A percentile compares a stretch with the other conserved stretches of the same genome.
These are phyloP conservation scores for Hemisphaericaspora lyxosophila DNA, from an alignment of 1,139 yeast species.

Conservation along the genomic window DNA sequence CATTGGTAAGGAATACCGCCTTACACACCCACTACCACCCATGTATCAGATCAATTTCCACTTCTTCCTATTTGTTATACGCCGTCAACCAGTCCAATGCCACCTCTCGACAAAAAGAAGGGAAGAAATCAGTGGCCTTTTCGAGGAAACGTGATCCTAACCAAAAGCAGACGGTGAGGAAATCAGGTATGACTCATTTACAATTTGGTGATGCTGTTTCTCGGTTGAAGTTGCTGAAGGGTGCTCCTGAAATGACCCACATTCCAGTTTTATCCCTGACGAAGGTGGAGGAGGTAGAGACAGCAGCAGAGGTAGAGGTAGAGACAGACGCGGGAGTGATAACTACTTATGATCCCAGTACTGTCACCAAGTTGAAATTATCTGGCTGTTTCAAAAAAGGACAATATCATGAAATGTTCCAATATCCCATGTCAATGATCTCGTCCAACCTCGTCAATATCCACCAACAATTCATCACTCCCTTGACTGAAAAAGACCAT, in stretches of 20 bases:
- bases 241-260: conserved; percentile 3
- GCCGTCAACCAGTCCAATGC: too few species aligned
- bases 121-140: conserved; percentile 17
- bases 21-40: not conserved
- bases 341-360: conserved; percentile 22
- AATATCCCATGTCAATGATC: conserved; percentile 55
- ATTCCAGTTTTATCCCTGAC: conserved; percentile 18
- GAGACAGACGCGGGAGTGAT: too few species aligned
- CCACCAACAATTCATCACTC: conserved; percentile 24
- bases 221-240: conserved; percentile 19
- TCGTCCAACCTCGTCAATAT: conserved; percentile 34
- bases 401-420: conserved; percentile 65
- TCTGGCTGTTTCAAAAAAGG: conserved; percentile 61
- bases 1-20: not conserved
- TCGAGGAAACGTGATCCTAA: conserved; percentile 13
- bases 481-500: conserved; percentile 19
- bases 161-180: conserved; percentile 26
- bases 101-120: conserved; percentile 22
- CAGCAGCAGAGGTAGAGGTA: too few species aligned
- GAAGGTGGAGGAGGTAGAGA: conserved; percentile 9
- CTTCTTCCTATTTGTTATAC: conserved; percentile 10
- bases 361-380: conserved; percentile 27
- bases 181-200: conserved; percentile 47
- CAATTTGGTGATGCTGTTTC: conserved; percentile 42
- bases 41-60: conserved; percentile 7